Evolutionary conservation across 768 basidiomycete species (phyloP).

Genomic region (Pulveroboletus sp.): DNA sequence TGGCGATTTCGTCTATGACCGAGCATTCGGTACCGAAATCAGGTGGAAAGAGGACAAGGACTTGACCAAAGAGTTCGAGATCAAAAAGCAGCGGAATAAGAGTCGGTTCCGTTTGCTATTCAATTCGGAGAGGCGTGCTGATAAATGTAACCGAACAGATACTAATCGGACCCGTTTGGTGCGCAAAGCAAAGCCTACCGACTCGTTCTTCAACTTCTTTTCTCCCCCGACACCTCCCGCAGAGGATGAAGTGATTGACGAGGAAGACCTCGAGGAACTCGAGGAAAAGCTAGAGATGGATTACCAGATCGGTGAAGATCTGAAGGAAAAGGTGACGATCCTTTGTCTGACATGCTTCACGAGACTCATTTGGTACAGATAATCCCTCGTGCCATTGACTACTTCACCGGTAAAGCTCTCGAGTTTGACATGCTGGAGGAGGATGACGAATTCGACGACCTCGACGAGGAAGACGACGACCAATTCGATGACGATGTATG

Average conservation of each 20-base stretch:
- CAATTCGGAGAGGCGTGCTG: background rate
- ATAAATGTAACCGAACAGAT: slow-evolving; percentile 40
- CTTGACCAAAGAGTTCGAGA: slow-evolving; percentile 95
- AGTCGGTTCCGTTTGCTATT: slow-evolving; percentile 44
- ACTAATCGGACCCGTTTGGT: slow-evolving; percentile 82
- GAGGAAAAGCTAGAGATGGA: slow-evolving; percentile 95
- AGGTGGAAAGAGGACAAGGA: slow-evolving; percentile 99
- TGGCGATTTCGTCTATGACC: slow-evolving; percentile 96
- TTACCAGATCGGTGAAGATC: slow-evolving; percentile 97
- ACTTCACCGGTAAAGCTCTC: slow-evolving; percentile 95
- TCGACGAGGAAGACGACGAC: slow-evolving; percentile 50
- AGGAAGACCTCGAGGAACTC: slow-evolving; percentile 84
- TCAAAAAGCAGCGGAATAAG: slow-evolving; percentile 99
- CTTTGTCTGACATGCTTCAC: background rate
- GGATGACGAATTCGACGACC: slow-evolving; percentile 59
- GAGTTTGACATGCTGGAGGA: slow-evolving; percentile 68
- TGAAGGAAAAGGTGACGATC: slow-evolving; percentile 85
- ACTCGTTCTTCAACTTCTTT: slow-evolving; percentile 99
- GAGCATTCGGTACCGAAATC: slow-evolving; percentile 87
- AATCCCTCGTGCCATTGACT: slow-evolving; percentile 94
- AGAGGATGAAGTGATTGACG: slow-evolving; percentile 72
- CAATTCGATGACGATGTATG: slow-evolving; percentile 60
- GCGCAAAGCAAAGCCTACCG: slow-evolving; percentile 83
- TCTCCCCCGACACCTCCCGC: slow-evolving; percentile 71
- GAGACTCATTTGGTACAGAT: slow-evolving; percentile 47